These are phyloP conservation scores for Chaetomium olivaceum DNA, from an alignment of 2,329 filamentous ascomycete species.

Conservation along the genomic window DNA sequence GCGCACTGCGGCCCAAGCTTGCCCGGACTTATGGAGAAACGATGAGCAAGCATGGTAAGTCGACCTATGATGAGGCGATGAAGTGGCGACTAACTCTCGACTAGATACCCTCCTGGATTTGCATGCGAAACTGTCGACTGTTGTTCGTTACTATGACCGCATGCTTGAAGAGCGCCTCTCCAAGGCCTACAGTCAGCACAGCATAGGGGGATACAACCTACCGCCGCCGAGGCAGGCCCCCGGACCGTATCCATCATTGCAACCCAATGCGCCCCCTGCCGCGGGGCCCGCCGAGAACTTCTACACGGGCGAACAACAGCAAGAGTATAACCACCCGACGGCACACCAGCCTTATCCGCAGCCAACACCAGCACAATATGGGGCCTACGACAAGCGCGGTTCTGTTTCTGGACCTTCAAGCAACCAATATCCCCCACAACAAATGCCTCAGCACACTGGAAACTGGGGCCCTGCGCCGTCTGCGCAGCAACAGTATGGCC, in stretches of 20 bases:
- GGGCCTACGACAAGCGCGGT: constrained; percentile 46
- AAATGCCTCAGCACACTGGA: constrained; percentile 48
- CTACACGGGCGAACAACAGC: constrained; percentile 67
- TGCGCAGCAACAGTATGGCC: constrained; percentile 44
- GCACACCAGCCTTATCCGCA: constrained; percentile 56
- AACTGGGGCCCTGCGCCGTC: constrained; percentile 52
- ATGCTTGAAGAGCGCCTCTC: constrained; percentile 97
- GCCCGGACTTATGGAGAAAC: constrained; percentile 96
- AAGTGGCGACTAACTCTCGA: constrained; percentile 33
- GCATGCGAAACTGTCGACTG: constrained; percentile 91
- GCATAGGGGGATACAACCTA: constrained; percentile 63
- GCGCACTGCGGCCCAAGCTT: constrained; percentile 87
- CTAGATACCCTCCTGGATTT: constrained; percentile 88
- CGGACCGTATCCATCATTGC: constrained; percentile 71
- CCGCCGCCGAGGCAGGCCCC: constrained; percentile 54
- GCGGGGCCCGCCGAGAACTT: constrained; percentile 71
- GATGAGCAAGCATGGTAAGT: constrained; percentile 96
- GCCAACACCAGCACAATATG: constrained; percentile 48
- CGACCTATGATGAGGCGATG: background rate
- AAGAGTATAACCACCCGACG: constrained; percentile 49
- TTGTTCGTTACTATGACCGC: constrained; percentile 94
- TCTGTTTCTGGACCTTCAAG: constrained; percentile 44
- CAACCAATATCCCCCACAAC: constrained; percentile 48
- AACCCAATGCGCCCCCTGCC: constrained; percentile 51
- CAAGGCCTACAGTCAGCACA: constrained; percentile 86